A percentile compares a stretch with the other conserved stretches of the same genome.
These are phyloP conservation scores for Zygosaccharomyces siamensis DNA, from an alignment of 805 yeast species.

Conservation along the genomic window DNA sequence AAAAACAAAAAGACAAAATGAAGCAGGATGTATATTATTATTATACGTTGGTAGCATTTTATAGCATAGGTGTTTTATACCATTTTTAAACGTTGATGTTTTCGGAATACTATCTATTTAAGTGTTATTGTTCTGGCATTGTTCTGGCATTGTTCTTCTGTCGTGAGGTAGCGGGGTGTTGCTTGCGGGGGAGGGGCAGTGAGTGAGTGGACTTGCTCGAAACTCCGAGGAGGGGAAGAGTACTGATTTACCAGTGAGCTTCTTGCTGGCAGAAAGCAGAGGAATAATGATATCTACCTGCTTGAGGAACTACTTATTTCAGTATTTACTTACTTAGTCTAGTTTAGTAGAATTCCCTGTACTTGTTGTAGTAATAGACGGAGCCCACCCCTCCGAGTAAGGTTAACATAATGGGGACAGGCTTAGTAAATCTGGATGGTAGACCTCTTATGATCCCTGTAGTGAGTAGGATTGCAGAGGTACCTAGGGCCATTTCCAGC, in stretches of 20 bases:
- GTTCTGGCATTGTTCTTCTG: too few species aligned
- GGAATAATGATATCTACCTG: too few species aligned
- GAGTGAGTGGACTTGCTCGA: too few species aligned
- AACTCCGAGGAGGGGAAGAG: too few species aligned
- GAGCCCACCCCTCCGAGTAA: slow-evolving; percentile 60
- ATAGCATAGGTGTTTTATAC: neutral
- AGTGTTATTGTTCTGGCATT: too few species aligned
- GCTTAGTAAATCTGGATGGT: slow-evolving; percentile 56
- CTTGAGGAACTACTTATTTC: too few species aligned
- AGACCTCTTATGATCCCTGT: slow-evolving; percentile 73
- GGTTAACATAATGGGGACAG: slow-evolving; percentile 66
- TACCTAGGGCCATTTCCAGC: slow-evolving; percentile 69
- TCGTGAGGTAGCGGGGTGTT: too few species aligned
- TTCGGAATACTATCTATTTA: neutral
- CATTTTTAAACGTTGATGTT: neutral
- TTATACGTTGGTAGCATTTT: neutral
- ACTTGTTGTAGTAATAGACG: slow-evolving; percentile 68
- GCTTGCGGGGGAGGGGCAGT: too few species aligned
- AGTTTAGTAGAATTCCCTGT: slow-evolving; percentile 60
- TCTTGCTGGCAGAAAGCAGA: too few species aligned
- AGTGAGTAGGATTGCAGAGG: slow-evolving; percentile 58
- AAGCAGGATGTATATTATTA: too few species aligned
- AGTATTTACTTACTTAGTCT: neutral
- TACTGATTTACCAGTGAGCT: too few species aligned
- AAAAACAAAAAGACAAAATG: too few species aligned